These are phyloP conservation scores for Paspalum vaginatum DNA, from an alignment of 176 grass and related monocot species.

Conservation along the genomic window DNA sequence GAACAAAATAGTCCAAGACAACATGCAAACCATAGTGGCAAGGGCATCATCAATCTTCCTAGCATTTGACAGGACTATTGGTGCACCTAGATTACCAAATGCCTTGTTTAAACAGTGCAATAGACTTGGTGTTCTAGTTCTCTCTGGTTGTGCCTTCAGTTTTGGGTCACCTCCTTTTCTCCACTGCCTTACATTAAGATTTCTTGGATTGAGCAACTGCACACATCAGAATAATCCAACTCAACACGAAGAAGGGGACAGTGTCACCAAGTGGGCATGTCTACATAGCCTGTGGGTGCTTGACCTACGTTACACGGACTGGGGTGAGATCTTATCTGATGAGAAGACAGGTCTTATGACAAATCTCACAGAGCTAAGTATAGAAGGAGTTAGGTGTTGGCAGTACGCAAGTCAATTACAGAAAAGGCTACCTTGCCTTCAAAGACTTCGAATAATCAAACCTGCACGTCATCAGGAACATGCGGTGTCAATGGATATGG, in stretches of 20 bases:
- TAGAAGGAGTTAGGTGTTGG: not conserved
- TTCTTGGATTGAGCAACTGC: no score
- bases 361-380: not conserved
- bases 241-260: no score
- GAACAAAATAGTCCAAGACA: no score
- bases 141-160: no score
- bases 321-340: not conserved
- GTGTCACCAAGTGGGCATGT: no score
- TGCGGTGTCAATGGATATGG: not conserved
- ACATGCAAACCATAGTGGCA: no score
- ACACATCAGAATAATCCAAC: no score
- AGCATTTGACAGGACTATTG: no score
- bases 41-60: no score
- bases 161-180: no score
- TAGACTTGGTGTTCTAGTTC: not conserved
- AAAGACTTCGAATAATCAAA: not conserved
- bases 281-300: not conserved
- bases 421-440: not conserved
- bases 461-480: not conserved
- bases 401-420: not conserved
- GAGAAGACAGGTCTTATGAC: not conserved
- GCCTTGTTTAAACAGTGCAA: not conserved
- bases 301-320: not conserved
- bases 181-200: no score
- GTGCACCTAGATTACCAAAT: not conserved